These are phyloP conservation scores for Aspergillus fijiensis DNA, from an alignment of 2,329 filamentous ascomycete genomes.

Conservation along the genomic window DNA sequence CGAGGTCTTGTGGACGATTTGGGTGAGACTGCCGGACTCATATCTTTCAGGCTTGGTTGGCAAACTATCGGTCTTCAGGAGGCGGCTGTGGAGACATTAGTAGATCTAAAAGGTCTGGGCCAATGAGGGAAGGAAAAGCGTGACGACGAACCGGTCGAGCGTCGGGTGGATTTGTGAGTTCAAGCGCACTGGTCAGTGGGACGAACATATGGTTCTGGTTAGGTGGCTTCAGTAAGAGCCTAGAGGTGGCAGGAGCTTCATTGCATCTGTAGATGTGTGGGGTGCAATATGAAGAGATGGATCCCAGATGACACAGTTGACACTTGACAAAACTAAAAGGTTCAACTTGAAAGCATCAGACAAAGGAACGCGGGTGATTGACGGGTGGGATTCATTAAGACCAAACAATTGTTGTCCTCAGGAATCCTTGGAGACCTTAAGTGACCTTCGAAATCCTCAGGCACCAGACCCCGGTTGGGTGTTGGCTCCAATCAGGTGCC, in stretches of 20 bases:
- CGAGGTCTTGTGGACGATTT: no score
- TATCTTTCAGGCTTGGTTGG: no score
- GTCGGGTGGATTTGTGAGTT: not conserved
- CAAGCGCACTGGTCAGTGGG: not conserved
- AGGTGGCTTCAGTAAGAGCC: not conserved
- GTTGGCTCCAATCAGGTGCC: conserved; percentile 6
- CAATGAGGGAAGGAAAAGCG: not conserved
- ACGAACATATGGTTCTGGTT: not conserved
- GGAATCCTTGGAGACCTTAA: not conserved
- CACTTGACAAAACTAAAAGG: not conserved
- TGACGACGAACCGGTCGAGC: not conserved
- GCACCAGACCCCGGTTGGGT: not conserved
- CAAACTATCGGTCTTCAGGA: not conserved
- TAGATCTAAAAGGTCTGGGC: not conserved
- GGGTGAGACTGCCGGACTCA: not conserved
- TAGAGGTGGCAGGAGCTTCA: not conserved
- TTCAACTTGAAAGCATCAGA: not conserved
- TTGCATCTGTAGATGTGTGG: not conserved
- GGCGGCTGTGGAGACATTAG: not conserved
- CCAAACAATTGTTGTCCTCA: not conserved
- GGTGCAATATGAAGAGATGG: not conserved
- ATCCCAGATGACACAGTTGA: not conserved
- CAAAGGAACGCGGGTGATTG: not conserved
- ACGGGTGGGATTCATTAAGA: no score
- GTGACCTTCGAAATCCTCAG: no score